These are phyloP conservation scores for Rubroboletus satanas DNA, from an alignment of 768 basidiomycete genomes.

Conservation along the genomic window DNA sequence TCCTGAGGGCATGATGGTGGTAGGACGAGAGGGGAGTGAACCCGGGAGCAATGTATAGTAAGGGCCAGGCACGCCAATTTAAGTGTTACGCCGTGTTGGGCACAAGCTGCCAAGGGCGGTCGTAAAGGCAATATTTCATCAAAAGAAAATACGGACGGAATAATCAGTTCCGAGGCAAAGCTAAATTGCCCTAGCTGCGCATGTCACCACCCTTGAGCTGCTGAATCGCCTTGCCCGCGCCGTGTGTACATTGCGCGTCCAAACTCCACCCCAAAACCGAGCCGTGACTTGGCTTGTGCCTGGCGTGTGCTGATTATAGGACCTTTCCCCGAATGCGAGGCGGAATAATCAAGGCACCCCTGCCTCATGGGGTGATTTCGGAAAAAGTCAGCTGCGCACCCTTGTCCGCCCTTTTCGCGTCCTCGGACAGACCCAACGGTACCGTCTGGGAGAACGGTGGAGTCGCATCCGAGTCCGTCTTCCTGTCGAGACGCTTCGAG, in stretches of 20 bases:
- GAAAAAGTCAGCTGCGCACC: neutral
- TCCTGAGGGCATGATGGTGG: conserved; percentile 22
- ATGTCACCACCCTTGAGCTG: neutral
- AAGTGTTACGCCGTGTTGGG: conserved; percentile 6
- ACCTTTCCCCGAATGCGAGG: conserved; percentile 1
- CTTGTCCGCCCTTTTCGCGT: conserved; percentile 4
- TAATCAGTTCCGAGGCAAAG: neutral
- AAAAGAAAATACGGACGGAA: neutral
- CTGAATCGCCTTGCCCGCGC: neutral
- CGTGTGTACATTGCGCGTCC: conserved; percentile 1
- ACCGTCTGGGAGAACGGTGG: neutral
- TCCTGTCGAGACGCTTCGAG: neutral
- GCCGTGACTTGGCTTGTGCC: neutral
- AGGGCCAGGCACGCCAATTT: conserved; percentile 25
- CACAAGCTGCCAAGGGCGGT: neutral
- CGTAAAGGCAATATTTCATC: neutral
- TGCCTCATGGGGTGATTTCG: conserved; percentile 3
- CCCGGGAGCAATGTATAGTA: neutral
- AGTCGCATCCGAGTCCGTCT: neutral
- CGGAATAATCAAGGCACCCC: neutral
- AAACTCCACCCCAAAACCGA: conserved; percentile 13
- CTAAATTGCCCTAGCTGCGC: neutral
- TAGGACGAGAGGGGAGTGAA: neutral
- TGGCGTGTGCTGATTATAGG: conserved; percentile 3
- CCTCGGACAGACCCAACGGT: conserved; percentile 3